phyloP scores from a whole-genome alignment of 2,329 filamentous ascomycete species.

The Colletotrichum liaoningense region DNA sequence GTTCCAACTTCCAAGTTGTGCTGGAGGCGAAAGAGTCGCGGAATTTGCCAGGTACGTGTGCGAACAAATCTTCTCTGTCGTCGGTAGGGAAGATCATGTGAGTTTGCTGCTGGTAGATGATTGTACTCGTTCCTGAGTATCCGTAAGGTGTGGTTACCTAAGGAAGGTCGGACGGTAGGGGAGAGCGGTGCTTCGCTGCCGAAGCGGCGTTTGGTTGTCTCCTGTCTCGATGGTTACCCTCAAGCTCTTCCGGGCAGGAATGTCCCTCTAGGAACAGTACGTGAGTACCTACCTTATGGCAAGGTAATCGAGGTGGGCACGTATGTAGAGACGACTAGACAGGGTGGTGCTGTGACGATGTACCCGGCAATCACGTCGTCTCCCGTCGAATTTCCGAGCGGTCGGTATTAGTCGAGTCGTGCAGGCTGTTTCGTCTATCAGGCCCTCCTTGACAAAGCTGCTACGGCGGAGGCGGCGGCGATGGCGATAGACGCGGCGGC shows the following conservation, averaged over 20 bases:
- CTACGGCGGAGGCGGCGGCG: conserved; percentile 1
- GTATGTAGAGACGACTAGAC: background rate
- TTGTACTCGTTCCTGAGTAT: too few relatives aligned
- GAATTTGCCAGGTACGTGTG: background rate
- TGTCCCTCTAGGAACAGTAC: background rate
- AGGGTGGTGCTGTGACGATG: conserved; percentile 12
- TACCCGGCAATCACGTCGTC: background rate
- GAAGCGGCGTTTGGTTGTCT: background rate
- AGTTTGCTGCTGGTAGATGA: too few relatives aligned
- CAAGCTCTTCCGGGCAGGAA: background rate
- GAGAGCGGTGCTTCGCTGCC: background rate
- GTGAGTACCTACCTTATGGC: too few relatives aligned
- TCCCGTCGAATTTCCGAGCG: conserved; percentile 9
- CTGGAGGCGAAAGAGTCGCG: conserved; percentile 6
- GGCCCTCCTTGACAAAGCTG: conserved; percentile 4
- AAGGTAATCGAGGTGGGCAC: background rate
- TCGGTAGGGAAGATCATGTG: too few relatives aligned
- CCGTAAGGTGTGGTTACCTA: too few relatives aligned
- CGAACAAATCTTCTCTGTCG: too few relatives aligned
- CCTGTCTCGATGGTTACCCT: background rate
- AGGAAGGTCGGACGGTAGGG: background rate
- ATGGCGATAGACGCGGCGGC: background rate
- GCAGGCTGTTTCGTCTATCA: conserved; percentile 15
- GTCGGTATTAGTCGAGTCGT: conserved; percentile 25
- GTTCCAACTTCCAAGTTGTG: background rate